Conservation (phyloP, 2,329 filamentous ascomycete species). For the Rhexocercosporidium sp. region DNA sequence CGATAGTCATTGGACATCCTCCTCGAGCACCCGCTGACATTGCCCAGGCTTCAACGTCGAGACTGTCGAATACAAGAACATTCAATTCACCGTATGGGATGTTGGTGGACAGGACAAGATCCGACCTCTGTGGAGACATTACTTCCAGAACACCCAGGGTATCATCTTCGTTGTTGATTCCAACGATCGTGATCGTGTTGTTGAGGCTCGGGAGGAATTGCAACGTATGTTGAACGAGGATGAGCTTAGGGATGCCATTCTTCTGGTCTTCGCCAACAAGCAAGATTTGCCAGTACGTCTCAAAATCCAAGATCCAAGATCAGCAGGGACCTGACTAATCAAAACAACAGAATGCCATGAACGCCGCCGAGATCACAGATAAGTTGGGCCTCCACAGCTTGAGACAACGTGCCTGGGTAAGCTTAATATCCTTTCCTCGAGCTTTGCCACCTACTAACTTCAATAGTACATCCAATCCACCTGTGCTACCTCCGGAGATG, state of each 20-base stretch:
- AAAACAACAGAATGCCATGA: slow-evolving; percentile 89
- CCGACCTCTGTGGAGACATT: slow-evolving; percentile 98
- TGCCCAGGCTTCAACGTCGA: slow-evolving; percentile 94
- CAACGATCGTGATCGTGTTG: slow-evolving; percentile 97
- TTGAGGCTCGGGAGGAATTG: slow-evolving; percentile 94
- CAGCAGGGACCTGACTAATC: slow-evolving; percentile 39
- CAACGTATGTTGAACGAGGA: slow-evolving; percentile 99
- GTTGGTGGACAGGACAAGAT: slow-evolving; percentile 99
- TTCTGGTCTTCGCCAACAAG: slow-evolving; percentile 99
- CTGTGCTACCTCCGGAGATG: slow-evolving; percentile 97
- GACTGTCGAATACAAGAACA: slow-evolving; percentile 99
- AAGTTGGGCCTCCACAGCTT: slow-evolving; percentile 99
- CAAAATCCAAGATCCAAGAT: neutral
- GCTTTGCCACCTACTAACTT: slow-evolving; percentile 26
- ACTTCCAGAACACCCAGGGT: slow-evolving; percentile 99
- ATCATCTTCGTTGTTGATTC: slow-evolving; percentile 99
- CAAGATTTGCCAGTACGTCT: slow-evolving; percentile 93
- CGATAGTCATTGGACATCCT: slow-evolving; percentile 10
- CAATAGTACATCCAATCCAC: slow-evolving; percentile 97
- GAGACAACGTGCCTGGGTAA: slow-evolving; percentile 98
- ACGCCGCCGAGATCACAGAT: slow-evolving; percentile 99
- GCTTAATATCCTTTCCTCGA: slow-evolving; percentile 45
- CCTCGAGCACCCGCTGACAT: slow-evolving; percentile 33
- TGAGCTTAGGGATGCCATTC: slow-evolving; percentile 94
- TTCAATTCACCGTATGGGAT: slow-evolving; percentile 99